Evolutionary conservation across 768 basidiomycete species (phyloP).

Genomic region (Xanthoconium stramineum): DNA sequence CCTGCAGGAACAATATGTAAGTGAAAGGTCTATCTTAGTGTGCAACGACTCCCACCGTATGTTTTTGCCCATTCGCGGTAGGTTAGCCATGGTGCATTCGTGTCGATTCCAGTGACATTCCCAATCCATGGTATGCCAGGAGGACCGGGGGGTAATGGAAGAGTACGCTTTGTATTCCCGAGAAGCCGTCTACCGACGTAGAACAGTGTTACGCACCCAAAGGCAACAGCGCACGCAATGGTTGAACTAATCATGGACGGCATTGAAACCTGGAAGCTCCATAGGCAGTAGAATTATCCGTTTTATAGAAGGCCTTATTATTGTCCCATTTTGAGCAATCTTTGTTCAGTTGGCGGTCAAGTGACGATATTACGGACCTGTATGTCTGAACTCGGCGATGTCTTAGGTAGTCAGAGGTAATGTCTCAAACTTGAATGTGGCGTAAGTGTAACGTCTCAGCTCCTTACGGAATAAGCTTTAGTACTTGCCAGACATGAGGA

Average conservation of each 20-base stretch:
- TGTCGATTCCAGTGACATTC: background rate
- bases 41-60: background rate
- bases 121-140: background rate
- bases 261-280: background rate
- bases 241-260: background rate
- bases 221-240: background rate
- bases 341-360: background rate
- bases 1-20: constrained; percentile 34
- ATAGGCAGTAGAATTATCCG: background rate
- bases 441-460: background rate
- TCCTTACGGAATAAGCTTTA: background rate
- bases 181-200: background rate
- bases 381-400: background rate
- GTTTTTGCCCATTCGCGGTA: background rate
- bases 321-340: background rate
- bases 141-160: background rate
- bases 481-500: background rate
- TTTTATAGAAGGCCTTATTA: background rate
- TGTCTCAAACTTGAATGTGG: background rate
- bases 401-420: background rate
- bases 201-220: background rate
- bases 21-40: constrained; percentile 10
- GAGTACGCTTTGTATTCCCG: background rate
- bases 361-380: background rate
- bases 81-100: background rate